Evolutionary conservation across 371 early-diverging fungal genomes (phyloP).

Genomic region (Rhizopus delemar): DNA sequence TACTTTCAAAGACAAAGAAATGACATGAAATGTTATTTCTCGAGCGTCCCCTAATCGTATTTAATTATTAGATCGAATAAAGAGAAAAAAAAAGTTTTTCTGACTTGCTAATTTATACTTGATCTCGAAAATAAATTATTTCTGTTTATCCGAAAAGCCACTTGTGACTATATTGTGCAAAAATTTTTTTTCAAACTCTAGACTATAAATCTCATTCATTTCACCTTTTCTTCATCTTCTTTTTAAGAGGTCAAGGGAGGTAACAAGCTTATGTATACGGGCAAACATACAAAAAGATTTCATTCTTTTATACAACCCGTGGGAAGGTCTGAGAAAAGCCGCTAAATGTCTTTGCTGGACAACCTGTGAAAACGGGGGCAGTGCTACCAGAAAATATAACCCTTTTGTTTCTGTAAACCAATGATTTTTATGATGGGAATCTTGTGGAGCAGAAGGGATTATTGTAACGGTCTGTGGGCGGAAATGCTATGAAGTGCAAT

Average conservation of each 20-base stretch:
- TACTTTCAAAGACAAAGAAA: too few species aligned
- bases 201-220: too few species aligned
- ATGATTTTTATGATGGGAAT: conserved; percentile 10
- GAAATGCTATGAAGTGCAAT: conserved; percentile 55
- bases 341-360: conserved; percentile 47
- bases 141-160: too few species aligned
- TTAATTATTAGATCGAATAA: too few species aligned
- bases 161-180: too few species aligned
- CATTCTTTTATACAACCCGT: conserved; percentile 44
- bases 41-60: too few species aligned
- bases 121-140: too few species aligned
- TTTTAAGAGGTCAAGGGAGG: conserved; percentile 21
- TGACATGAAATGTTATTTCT: too few species aligned
- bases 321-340: conserved; percentile 61
- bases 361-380: conserved; percentile 46
- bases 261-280: conserved; percentile 54
- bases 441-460: conserved; percentile 6
- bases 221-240: not conserved
- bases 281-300: conserved; percentile 51
- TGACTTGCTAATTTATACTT: too few species aligned
- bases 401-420: conserved; percentile 17
- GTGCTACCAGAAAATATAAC: conserved; percentile 44
- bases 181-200: too few species aligned
- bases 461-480: conserved; percentile 49
- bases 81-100: too few species aligned